A percentile compares a stretch with the other conserved stretches of the same genome.
Evolutionary conservation across 1,284 basidiomycete genomes (phyloP).

Genomic region (Cronartium quercuum): DNA sequence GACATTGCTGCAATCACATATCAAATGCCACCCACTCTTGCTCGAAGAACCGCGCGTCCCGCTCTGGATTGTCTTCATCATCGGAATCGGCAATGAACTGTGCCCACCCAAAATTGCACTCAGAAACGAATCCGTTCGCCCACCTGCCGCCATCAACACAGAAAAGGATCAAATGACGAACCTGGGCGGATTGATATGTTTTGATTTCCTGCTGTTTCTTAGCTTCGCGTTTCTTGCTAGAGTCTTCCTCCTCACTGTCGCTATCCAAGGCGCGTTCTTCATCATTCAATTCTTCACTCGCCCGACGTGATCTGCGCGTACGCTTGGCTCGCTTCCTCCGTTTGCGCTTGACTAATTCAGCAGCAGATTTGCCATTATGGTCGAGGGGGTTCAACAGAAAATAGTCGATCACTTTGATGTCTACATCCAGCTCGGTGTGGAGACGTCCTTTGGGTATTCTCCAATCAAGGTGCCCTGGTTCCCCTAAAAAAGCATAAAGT

Average conservation of each 20-base stretch:
- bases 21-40: constrained; percentile 13
- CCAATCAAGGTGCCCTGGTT: constrained; percentile 53
- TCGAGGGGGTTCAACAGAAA: constrained; percentile 68
- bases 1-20: not conserved
- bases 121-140: not conserved
- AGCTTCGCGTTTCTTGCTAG: not conserved
- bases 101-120: not conserved
- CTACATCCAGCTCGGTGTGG: constrained; percentile 61
- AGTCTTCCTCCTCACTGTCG: not conserved
- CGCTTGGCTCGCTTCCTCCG: constrained; percentile 50
- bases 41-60: constrained; percentile 26
- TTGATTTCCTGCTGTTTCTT: constrained; percentile 9
- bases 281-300: not conserved
- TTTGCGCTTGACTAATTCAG: constrained; percentile 62
- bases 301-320: not conserved
- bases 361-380: constrained; percentile 64
- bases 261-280: constrained; percentile 12
- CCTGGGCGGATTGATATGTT: constrained; percentile 15
- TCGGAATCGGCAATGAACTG: constrained; percentile 33
- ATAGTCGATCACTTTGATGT: constrained; percentile 65
- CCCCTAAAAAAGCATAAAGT: constrained; percentile 5
- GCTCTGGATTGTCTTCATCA: constrained; percentile 27
- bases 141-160: not conserved
- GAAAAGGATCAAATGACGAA: not conserved
- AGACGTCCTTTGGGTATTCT: constrained; percentile 63